Evolutionary conservation across 495 filamentous ascomycete genomes (phyloP).

Genomic region (Penicillium ochrochloron): DNA sequence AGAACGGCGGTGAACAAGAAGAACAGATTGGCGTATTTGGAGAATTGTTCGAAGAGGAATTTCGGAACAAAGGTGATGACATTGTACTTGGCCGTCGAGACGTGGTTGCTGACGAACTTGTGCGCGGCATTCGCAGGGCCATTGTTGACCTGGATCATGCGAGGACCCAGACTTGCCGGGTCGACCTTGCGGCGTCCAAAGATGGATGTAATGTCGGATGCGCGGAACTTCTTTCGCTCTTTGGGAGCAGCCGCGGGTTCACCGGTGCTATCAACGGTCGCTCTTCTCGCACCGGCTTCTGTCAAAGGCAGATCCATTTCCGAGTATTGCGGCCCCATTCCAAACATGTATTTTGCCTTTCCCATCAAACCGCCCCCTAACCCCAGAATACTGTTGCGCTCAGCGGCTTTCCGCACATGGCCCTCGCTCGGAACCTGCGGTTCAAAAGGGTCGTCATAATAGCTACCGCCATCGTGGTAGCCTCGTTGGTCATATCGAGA

Average conservation of each 20-base stretch:
- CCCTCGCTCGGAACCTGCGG: constrained; percentile 63
- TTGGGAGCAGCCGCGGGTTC: constrained; percentile 39
- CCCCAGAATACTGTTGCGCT: constrained; percentile 84
- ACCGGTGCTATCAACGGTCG: constrained; percentile 40
- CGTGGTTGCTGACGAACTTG: constrained; percentile 93
- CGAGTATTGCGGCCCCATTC: constrained; percentile 89
- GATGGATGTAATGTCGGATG: constrained; percentile 90
- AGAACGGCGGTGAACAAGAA: constrained; percentile 97
- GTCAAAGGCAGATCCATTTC: constrained; percentile 98
- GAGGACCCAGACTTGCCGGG: constrained; percentile 85
- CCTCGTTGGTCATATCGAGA: constrained; percentile 1
- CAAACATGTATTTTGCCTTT: constrained; percentile 84
- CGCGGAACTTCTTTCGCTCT: constrained; percentile 62
- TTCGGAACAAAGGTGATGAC: constrained; percentile 93
- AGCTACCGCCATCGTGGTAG: constrained; percentile 25
- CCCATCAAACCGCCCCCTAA: constrained; percentile 87
- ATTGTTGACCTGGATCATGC: constrained; percentile 97
- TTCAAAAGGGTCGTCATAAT: constrained; percentile 58
- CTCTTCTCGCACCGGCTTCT: constrained; percentile 65
- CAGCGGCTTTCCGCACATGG: constrained; percentile 61
- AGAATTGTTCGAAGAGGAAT: constrained; percentile 98
- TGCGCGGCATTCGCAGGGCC: constrained; percentile 86
- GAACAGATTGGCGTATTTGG: constrained; percentile 98
- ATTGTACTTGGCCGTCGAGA: constrained; percentile 99
- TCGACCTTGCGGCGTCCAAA: constrained; percentile 85